phyloP scores from a whole-genome alignment of 305 asterid genomes.

The Solanum chacoense region DNA sequence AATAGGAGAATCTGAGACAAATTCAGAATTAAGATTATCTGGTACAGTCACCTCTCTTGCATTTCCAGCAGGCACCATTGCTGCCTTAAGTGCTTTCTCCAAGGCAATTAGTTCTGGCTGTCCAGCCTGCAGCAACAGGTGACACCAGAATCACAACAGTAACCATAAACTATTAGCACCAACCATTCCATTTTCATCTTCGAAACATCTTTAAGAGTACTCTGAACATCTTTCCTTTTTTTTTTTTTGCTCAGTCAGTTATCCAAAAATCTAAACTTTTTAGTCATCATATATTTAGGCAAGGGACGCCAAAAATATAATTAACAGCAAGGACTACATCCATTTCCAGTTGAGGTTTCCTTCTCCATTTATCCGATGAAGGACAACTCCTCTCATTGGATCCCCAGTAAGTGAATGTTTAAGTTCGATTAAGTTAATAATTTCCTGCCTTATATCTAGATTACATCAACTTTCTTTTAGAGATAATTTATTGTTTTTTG shows the following conservation, averaged over 20 bases:
- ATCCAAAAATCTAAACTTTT: not conserved
- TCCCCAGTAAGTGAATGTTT: not conserved
- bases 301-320: not conserved
- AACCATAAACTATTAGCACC: not conserved
- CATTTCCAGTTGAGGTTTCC: not conserved
- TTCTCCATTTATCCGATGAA: not conserved
- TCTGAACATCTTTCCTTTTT: not conserved
- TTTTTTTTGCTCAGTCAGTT: not conserved
- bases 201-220: not conserved
- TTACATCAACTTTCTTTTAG: not conserved
- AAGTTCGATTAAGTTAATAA: not conserved
- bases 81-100: conserved; percentile 62
- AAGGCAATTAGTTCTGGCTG: conserved; percentile 86
- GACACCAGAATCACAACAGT: not conserved
- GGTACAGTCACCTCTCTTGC: conserved; percentile 81
- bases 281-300: not conserved
- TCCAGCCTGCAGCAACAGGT: conserved; percentile 50
- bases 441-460: not conserved
- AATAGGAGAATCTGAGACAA: conserved; percentile 5
- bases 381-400: not conserved
- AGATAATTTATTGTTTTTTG: not conserved
- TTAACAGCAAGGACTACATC: not conserved
- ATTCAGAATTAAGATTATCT: not conserved
- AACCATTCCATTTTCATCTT: not conserved
- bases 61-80: conserved; percentile 76